A percentile compares a stretch with the other conserved stretches of the same genome.
Evolutionary conservation across 2,329 filamentous ascomycete genomes (phyloP).

Genomic region (Thelonectria olida): DNA sequence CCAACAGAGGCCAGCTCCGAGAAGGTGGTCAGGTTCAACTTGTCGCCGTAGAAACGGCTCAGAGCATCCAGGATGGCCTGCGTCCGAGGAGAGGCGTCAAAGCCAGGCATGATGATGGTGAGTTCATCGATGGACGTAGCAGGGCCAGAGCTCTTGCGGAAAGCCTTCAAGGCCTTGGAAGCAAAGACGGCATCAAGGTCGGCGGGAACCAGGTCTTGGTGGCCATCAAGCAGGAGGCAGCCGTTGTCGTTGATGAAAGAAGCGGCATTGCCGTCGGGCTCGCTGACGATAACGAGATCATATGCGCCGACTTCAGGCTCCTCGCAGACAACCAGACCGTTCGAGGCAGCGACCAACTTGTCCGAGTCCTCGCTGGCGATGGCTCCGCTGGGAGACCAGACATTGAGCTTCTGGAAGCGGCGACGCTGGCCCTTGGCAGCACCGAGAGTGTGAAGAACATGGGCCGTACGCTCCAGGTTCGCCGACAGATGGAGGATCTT

Average conservation of each 20-base stretch:
- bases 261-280: conserved; percentile 24
- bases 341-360: conserved; percentile 8
- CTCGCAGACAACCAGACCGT: conserved; percentile 19
- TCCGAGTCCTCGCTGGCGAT: conserved; percentile 20
- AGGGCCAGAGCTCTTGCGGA: conserved; percentile 16
- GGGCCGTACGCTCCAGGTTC: conserved; percentile 22
- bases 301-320: conserved; percentile 27
- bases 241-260: conserved; percentile 51
- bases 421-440: conserved; percentile 28
- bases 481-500: conserved; percentile 35
- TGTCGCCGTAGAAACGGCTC: conserved; percentile 9
- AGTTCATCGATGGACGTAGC: conserved; percentile 14
- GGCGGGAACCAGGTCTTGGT: conserved; percentile 22
- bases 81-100: conserved; percentile 22
- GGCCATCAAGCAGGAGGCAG: conserved; percentile 52
- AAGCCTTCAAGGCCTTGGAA: conserved; percentile 15
- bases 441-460: conserved; percentile 25
- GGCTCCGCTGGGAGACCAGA: conserved; percentile 27
- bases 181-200: conserved; percentile 26
- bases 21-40: conserved; percentile 24
- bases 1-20: conserved; percentile 19
- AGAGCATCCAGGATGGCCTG: conserved; percentile 24
- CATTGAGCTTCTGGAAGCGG: conserved; percentile 30
- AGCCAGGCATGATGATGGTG: conserved; percentile 28
- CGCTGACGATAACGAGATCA: conserved; percentile 34